Conservation (phyloP, 1,284 basidiomycete genomes). For the Irpex sp. region DNA sequence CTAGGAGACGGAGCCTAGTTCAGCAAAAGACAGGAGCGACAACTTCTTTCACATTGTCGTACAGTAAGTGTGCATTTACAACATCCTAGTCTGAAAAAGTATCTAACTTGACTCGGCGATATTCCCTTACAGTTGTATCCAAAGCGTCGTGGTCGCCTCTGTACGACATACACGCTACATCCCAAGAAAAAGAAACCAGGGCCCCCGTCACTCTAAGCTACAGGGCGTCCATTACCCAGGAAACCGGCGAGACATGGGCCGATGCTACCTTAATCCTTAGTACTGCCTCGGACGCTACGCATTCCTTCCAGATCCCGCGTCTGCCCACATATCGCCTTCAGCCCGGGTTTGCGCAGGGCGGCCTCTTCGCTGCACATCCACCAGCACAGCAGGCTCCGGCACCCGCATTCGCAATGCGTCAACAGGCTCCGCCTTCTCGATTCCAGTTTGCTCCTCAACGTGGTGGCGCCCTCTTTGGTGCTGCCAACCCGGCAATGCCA, state of each 20-base stretch:
- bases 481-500: too few relatives aligned
- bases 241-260: conserved; percentile 60
- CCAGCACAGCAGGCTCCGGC: conserved; percentile 9
- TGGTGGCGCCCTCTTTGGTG: not conserved
- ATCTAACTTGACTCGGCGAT: not conserved
- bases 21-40: not conserved
- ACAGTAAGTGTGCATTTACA: conserved; percentile 37
- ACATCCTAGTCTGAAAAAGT: not conserved
- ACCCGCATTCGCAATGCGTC: not conserved
- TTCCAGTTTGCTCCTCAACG: not conserved
- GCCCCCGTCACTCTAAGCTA: conserved; percentile 48
- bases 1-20: not conserved
- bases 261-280: conserved; percentile 45
- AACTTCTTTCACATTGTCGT: conserved; percentile 37
- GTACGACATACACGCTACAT: conserved; percentile 55
- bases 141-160: conserved; percentile 47
- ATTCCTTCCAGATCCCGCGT: conserved; percentile 14
- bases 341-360: conserved; percentile 12
- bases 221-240: conserved; percentile 49
- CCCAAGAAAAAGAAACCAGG: conserved; percentile 38
- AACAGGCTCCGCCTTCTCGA: not conserved
- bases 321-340: conserved; percentile 10
- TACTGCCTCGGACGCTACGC: conserved; percentile 31
- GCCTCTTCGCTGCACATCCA: too few relatives aligned
- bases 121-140: conserved; percentile 39